phyloP scores from a whole-genome alignment of 108 stramenopile species.

The Aurantiochytrium sp. region DNA sequence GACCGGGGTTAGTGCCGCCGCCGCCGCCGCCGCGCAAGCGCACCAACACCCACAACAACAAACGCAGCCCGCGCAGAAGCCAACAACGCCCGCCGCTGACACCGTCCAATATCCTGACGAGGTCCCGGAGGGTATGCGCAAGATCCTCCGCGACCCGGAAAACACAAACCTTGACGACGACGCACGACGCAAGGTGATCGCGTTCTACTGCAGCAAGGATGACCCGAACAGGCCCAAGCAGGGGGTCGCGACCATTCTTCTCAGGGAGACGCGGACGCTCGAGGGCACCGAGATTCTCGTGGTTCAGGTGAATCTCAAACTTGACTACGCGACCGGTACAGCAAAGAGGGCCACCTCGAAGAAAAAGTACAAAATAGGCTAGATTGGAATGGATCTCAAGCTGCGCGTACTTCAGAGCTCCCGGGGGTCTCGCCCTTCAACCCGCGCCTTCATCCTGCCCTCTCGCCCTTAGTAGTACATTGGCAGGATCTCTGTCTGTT shows the following conservation, averaged over 20 bases:
- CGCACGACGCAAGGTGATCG: neutral
- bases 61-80: neutral
- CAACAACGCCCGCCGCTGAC: neutral
- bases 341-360: neutral
- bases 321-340: neutral
- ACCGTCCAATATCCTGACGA: neutral
- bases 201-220: neutral
- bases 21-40: neutral
- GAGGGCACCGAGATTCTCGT: neutral
- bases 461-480: too few relatives aligned
- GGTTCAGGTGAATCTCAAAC: neutral
- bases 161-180: neutral
- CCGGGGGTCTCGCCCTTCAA: neutral
- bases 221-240: neutral
- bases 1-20: neutral
- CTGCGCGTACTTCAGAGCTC: neutral
- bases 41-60: neutral
- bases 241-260: neutral
- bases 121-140: neutral
- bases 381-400: neutral
- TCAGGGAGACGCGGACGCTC: neutral
- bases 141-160: slow-evolving; percentile 19
- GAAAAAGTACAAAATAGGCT: neutral
- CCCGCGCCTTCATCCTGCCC: too few relatives aligned
- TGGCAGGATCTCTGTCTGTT: too few relatives aligned